Evolutionary conservation across 768 basidiomycete genomes (phyloP), one percentile per base, ranked within the genome.

Genomic region (Naganishia kalamii): DNA sequence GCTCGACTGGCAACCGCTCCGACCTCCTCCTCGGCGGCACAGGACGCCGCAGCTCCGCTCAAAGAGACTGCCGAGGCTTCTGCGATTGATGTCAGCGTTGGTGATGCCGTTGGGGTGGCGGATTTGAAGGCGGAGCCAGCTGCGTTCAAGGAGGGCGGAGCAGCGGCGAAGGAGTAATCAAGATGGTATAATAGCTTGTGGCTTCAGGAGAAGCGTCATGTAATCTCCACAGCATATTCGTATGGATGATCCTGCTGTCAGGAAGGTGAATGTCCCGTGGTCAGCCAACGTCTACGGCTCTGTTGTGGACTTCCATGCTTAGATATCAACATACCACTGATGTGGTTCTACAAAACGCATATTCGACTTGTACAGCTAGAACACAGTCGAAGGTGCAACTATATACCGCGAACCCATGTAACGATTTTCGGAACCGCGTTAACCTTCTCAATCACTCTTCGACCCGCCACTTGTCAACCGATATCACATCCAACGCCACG

Each of bases 1-100:
- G 92, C 96, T 72, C 85, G 92, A 32, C 78, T 98, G 60, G 52
- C 64, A 12, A 48, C 21, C 29, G 91, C 93, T 27, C 71, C 77
- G 8, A 63, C 65, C 12, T 66, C 73, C 8, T 68, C 73, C 0
- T 68, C 75, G n/a, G 70, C 68, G n/a, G 69, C 74, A 2, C 48
- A 65, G 4, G 33, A 70, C 15, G 33, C 68, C 12, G 32, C 69
- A 27, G 23, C 59, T 10, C 46, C 61, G 12, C 21, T 40, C 23
- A 35, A 21, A 23, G 40, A 70, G n/a, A 23, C 37, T 12, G 37
- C 4, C 23, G 49, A 32, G 2, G 21, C 40, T 1, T 25, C 30
- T 13, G 62, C 46, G 11, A 48, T 41, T n/a, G 62, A 40, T n/a
- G n/a, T 40, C 10, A 40, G 35, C 21, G 49, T 52, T 21, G 23